Evolutionary conservation across 2,329 filamentous ascomycete species (phyloP).

Genomic region (Mycogone perniciosa): DNA sequence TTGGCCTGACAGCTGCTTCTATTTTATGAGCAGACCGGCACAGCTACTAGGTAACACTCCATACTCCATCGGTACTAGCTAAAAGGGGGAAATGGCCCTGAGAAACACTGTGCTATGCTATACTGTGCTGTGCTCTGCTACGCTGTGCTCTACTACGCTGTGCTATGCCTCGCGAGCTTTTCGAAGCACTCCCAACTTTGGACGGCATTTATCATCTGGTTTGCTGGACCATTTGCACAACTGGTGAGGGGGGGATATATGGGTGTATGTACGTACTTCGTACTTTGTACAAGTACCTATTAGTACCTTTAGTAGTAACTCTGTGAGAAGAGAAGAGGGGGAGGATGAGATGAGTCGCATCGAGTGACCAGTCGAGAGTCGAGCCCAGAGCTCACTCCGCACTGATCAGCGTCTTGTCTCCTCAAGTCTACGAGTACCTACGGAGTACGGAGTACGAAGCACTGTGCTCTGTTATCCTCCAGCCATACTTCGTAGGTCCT

Average conservation of each 20-base stretch:
- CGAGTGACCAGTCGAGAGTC: neutral
- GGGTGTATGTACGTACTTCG: neutral
- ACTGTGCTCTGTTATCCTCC: too few relatives aligned
- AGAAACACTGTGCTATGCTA: neutral
- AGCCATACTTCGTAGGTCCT: too few relatives aligned
- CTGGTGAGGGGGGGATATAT: neutral
- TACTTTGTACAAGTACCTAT: neutral
- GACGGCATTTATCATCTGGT: too few relatives aligned
- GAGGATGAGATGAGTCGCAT: neutral
- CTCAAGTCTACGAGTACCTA: neutral
- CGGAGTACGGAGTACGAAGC: too few relatives aligned
- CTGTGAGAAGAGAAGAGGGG: neutral
- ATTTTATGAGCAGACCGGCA: neutral
- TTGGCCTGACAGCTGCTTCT: conserved; percentile 1
- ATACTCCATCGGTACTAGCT: conserved; percentile 8
- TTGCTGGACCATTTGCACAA: too few relatives aligned
- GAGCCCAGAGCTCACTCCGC: neutral
- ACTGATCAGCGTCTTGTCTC: conserved; percentile 9
- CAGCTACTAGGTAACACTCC: neutral
- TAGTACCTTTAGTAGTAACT: neutral
- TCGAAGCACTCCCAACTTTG: too few relatives aligned
- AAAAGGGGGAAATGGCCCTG: neutral
- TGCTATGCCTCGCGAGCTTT: neutral
- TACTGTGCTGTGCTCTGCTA: neutral
- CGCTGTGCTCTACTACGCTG: neutral